These are phyloP conservation scores for Neurospora intermedia DNA, from an alignment of 495 filamentous ascomycete species.

Conservation along the genomic window DNA sequence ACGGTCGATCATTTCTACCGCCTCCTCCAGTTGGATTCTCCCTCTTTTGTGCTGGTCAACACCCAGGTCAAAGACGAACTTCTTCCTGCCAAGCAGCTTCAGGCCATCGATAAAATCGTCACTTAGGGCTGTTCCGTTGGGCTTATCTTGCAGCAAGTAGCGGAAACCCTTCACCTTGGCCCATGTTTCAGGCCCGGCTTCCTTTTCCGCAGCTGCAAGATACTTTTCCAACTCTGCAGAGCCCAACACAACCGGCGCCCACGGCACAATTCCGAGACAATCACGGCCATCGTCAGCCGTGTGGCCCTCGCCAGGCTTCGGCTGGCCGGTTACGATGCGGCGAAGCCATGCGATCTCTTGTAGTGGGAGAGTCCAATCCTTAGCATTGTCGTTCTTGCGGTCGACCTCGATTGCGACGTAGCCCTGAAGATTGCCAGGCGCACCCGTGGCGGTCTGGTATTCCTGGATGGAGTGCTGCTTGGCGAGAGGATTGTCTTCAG, in stretches of 20 bases:
- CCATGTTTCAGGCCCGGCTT: constrained; percentile 34
- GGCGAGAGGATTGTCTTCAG: constrained; percentile 44
- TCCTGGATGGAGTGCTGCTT: constrained; percentile 52
- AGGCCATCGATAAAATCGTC: constrained; percentile 57
- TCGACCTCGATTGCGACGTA: constrained; percentile 80
- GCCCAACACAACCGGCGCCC: constrained; percentile 66
- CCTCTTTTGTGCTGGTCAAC: constrained; percentile 64
- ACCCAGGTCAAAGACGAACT: constrained; percentile 68
- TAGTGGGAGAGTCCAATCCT: constrained; percentile 45
- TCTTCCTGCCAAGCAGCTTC: constrained; percentile 50
- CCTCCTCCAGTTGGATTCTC: constrained; percentile 58
- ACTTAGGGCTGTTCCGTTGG: constrained; percentile 47
- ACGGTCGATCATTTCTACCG: constrained; percentile 58
- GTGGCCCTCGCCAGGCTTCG: constrained; percentile 51
- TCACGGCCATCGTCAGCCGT: constrained; percentile 33
- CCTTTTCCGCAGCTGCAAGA: constrained; percentile 38
- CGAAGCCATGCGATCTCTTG: constrained; percentile 57
- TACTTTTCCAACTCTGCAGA: constrained; percentile 39
- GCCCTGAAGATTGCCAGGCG: constrained; percentile 37
- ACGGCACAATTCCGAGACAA: constrained; percentile 61
- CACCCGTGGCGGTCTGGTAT: constrained; percentile 34
- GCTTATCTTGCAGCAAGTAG: constrained; percentile 72
- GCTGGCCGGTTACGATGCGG: constrained; percentile 50
- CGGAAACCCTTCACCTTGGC: constrained; percentile 54
- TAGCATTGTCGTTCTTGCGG: constrained; percentile 47